Evolutionary conservation across 768 basidiomycete genomes (phyloP).

Genomic region (Termitomyces sp.): DNA sequence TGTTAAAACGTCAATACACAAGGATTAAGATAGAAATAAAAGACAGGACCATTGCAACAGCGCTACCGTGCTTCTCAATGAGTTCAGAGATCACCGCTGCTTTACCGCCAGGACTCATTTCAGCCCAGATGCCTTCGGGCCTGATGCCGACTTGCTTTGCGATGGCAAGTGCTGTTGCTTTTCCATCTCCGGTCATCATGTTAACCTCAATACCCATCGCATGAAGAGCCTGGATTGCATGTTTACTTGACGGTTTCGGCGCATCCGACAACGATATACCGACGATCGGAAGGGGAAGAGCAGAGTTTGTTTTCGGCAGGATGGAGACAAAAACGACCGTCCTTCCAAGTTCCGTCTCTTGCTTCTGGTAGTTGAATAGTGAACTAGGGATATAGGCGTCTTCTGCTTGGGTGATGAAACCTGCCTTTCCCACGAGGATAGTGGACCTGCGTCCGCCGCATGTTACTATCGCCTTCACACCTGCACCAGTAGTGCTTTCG

Average conservation of each 20-base stretch:
- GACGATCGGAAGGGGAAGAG: constrained; percentile 56
- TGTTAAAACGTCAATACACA: constrained; percentile 22
- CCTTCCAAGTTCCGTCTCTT: constrained; percentile 68
- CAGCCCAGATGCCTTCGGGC: constrained; percentile 80
- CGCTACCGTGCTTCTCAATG: constrained; percentile 63
- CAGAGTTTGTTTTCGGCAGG: constrained; percentile 28
- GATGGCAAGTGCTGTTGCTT: constrained; percentile 80
- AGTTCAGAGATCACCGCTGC: constrained; percentile 79
- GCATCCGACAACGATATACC: constrained; percentile 84
- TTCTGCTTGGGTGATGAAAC: constrained; percentile 59
- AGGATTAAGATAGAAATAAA: not conserved
- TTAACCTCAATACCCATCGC: constrained; percentile 90
- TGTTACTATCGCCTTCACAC: constrained; percentile 67
- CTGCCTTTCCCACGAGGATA: constrained; percentile 71
- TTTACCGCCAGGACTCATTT: constrained; percentile 95
- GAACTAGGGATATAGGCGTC: constrained; percentile 50
- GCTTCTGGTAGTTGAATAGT: constrained; percentile 59
- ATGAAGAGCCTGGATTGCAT: constrained; percentile 77
- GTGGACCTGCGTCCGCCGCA: constrained; percentile 49
- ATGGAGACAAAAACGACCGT: constrained; percentile 88
- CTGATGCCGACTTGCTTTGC: constrained; percentile 88
- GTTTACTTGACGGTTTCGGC: constrained; percentile 78
- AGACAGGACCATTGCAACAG: constrained; percentile 82
- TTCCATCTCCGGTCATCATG: constrained; percentile 93
- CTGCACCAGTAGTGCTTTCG: constrained; percentile 86